Base-by-base conservation (phyloP, 139 green algal species). In the Chlamydomonas incerta region DNA sequence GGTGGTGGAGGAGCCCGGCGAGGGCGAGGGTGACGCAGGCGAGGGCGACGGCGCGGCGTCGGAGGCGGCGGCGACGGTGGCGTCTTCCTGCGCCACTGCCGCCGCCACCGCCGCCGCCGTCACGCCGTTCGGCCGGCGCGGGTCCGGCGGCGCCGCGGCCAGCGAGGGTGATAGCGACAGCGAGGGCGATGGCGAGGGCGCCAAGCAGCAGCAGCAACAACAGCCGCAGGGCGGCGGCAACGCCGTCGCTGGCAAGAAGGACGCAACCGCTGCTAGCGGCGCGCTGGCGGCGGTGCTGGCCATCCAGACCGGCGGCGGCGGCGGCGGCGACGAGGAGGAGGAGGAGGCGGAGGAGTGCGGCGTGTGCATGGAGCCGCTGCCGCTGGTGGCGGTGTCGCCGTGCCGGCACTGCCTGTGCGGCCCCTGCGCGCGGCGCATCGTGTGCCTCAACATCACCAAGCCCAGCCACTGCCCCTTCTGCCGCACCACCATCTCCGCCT, bases 381-480 rank as follows among this genome's bases (percentile, higher is more conserved):
- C 85, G 1, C 60, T 80, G 62, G 76, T 89, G 58, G 55, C 47
- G 2, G 31, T 86, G 0, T 29, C 68, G 69, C 85, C 85, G 0
- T 89, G 85, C 70, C 60, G 31, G 6, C 85, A 89, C 77, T 46
- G 70, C 37, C 72, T 89, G 1, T 89, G 85, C 60, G 85, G 85
- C 14, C 85, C 85, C 18, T 89, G 85, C 85, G 85, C 85, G 18
- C 85, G 70, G 17, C 69, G 70, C 50, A 81, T 89, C 35, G 76
- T 60, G 47, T 86, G 69, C 62, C 67, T 89, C 3, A 86, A 86
- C 85, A 85, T 86, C 46, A 71, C 82, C 26, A 80, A 81, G 33
- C 66, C 85, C 5, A 69, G 60, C 3, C 85, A 89, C 85, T 89
- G 85, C 60, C 85, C 85, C n/a, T 89, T 89, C 70, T 89, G 85